These are phyloP conservation scores for Saxophila tyrrhenica DNA, from an alignment of 495 filamentous ascomycete species.

Conservation along the genomic window DNA sequence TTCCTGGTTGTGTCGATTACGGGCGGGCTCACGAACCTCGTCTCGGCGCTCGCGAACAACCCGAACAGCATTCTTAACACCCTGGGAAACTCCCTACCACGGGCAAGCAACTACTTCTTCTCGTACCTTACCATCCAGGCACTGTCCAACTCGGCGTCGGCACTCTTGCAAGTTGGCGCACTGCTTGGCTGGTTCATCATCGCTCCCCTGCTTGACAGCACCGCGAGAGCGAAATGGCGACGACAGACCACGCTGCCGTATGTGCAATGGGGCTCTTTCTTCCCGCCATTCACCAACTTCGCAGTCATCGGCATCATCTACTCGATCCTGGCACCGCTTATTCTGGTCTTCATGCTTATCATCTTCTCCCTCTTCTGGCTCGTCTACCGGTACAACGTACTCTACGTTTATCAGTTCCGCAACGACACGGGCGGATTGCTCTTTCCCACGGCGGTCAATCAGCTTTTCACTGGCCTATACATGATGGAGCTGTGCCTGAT, in stretches of 20 bases:
- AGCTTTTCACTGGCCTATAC: slow-evolving; percentile 89
- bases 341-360: slow-evolving; percentile 85
- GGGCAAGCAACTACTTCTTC: slow-evolving; percentile 93
- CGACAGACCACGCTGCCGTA: slow-evolving; percentile 68
- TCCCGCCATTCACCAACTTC: slow-evolving; percentile 90
- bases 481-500: slow-evolving; percentile 87
- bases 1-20: slow-evolving; percentile 89
- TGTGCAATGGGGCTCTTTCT: slow-evolving; percentile 86
- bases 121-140: slow-evolving; percentile 95
- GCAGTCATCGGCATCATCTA: slow-evolving; percentile 93
- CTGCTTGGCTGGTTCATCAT: slow-evolving; percentile 73
- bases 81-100: slow-evolving; percentile 74
- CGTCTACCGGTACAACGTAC: slow-evolving; percentile 89
- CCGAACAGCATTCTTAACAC: slow-evolving; percentile 41
- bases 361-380: slow-evolving; percentile 94
- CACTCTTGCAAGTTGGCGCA: slow-evolving; percentile 70
- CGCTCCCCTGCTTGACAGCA: slow-evolving; percentile 67
- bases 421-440: slow-evolving; percentile 89
- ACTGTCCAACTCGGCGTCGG: slow-evolving; percentile 78
- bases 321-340: slow-evolving; percentile 78
- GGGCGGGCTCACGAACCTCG: slow-evolving; percentile 58
- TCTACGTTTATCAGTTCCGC: slow-evolving; percentile 86
- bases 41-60: slow-evolving; percentile 51
- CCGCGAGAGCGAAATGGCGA: slow-evolving; percentile 77
- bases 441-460: slow-evolving; percentile 89